These are phyloP conservation scores for Solanum clarkiae DNA, from an alignment of 257 asterid genomes.

Conservation along the genomic window DNA sequence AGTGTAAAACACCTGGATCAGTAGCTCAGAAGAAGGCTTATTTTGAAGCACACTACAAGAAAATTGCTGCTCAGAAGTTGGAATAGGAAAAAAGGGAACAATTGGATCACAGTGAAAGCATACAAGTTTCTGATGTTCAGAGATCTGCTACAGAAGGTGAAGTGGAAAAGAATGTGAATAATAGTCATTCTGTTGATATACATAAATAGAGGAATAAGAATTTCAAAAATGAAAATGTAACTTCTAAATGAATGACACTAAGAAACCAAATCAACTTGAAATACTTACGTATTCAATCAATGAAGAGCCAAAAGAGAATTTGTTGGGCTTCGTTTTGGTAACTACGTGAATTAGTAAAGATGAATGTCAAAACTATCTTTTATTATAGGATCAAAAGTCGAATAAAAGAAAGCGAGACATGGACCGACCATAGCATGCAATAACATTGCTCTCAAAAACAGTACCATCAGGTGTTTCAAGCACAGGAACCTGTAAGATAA, in stretches of 20 bases:
- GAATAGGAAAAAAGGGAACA: too few relatives aligned
- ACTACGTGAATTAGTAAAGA: constrained; percentile 25
- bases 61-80: too few relatives aligned
- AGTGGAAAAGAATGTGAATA: background rate
- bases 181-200: background rate
- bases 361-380: background rate
- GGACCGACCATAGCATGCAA: constrained; percentile 74
- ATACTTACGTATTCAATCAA: constrained; percentile 56
- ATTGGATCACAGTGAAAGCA: background rate
- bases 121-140: background rate
- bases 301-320: constrained; percentile 53
- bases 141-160: constrained; percentile 15
- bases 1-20: constrained; percentile 75
- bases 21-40: constrained; percentile 25
- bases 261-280: background rate
- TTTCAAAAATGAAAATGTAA: background rate
- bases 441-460: constrained; percentile 83
- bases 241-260: background rate
- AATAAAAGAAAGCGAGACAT: background rate
- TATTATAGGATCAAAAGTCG: background rate
- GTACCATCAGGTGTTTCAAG: constrained; percentile 90
- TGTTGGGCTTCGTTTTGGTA: constrained; percentile 32
- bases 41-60: too few relatives aligned
- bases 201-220: background rate
- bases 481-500: constrained; percentile 67